Evolutionary conservation across 2,329 filamentous ascomycete genomes (phyloP).

Genomic region (Colletotrichum siamense): DNA sequence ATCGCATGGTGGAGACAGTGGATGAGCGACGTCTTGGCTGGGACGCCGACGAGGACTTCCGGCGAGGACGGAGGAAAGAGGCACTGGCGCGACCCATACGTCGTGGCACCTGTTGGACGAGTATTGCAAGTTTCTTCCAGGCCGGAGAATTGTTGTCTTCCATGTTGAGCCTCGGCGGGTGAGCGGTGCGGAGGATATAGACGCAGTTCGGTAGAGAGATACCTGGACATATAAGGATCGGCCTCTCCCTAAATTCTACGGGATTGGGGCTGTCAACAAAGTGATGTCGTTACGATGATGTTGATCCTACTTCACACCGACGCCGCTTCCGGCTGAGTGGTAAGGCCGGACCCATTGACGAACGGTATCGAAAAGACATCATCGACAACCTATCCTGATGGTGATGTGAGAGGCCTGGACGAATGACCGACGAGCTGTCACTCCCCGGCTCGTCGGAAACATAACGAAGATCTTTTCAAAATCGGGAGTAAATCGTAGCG

Average conservation of each 20-base stretch:
- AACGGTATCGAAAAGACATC: neutral
- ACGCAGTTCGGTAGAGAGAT: neutral
- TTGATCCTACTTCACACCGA: neutral
- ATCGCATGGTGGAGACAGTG: neutral
- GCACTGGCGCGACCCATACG: conserved; percentile 9
- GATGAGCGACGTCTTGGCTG: neutral
- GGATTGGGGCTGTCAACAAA: neutral
- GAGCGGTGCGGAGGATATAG: neutral
- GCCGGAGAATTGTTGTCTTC: neutral
- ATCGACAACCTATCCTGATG: neutral
- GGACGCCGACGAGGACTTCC: neutral
- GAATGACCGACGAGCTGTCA: neutral
- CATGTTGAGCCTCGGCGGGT: neutral
- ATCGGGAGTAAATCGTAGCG: neutral
- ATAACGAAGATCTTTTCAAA: neutral
- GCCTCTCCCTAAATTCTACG: neutral
- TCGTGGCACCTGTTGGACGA: neutral
- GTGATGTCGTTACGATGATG: neutral
- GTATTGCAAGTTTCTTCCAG: neutral
- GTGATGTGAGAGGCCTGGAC: neutral
- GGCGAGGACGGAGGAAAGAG: neutral
- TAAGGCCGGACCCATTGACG: neutral
- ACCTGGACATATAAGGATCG: neutral
- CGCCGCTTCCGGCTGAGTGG: neutral
- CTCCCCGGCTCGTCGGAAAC: neutral